phyloP scores from a whole-genome alignment of 768 basidiomycete genomes.

The Phlebiopsis flavidoalba region DNA sequence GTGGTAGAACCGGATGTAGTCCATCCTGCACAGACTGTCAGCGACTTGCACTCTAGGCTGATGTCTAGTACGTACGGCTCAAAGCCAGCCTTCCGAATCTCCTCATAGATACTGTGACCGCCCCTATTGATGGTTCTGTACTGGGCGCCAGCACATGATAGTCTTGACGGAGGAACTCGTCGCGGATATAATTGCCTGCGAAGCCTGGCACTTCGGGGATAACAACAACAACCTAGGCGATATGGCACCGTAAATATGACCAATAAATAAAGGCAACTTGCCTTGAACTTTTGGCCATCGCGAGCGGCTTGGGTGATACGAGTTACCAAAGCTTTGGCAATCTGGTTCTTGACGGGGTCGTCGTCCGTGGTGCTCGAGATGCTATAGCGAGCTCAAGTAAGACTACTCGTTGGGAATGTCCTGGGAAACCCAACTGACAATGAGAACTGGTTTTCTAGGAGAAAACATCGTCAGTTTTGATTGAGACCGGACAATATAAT shows the following conservation, averaged over 20 bases:
- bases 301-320: slow-evolving; percentile 79
- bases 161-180: slow-evolving; percentile 57
- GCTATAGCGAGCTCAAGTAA: slow-evolving; percentile 32
- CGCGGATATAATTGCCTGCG: slow-evolving; percentile 74
- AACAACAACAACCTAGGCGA: slow-evolving; percentile 66
- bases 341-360: slow-evolving; percentile 70
- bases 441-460: slow-evolving; percentile 78
- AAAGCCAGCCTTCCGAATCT: slow-evolving; percentile 67
- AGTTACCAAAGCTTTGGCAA: slow-evolving; percentile 78
- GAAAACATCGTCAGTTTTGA: not conserved
- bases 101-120: slow-evolving; percentile 80
- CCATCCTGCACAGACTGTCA: slow-evolving; percentile 39
- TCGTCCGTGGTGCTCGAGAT: slow-evolving; percentile 68
- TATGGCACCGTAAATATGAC: not conserved
- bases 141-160: slow-evolving; percentile 87
- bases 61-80: slow-evolving; percentile 55
- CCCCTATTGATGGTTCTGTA: slow-evolving; percentile 90
- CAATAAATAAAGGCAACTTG: slow-evolving; percentile 17
- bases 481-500: slow-evolving; percentile 2
- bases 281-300: slow-evolving; percentile 74
- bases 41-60: not conserved
- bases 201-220: slow-evolving; percentile 94
- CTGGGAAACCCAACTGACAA: slow-evolving; percentile 48
- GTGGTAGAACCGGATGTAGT: slow-evolving; percentile 91
- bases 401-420: not conserved